Conservation (phyloP, 371 early-diverging fungal genomes). For the Mortierella polycephala region DNA sequence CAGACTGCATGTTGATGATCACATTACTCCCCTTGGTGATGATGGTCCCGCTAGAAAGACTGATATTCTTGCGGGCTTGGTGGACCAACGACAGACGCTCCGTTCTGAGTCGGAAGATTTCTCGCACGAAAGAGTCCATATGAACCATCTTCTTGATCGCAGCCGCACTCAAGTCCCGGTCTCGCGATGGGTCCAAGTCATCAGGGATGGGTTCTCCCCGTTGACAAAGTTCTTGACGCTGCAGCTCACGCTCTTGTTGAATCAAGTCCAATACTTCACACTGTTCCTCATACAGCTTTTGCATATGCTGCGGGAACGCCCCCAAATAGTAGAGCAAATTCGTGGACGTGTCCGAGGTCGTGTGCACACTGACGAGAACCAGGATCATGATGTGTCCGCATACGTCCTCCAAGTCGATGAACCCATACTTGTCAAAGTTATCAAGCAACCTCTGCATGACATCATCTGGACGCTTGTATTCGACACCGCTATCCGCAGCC, state of each 20-base stretch:
- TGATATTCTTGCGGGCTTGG: slow-evolving; percentile 36
- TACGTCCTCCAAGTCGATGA: slow-evolving; percentile 41
- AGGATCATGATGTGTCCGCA: slow-evolving; percentile 47
- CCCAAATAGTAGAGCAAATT: slow-evolving; percentile 57
- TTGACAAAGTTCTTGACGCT: no score
- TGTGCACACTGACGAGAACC: slow-evolving; percentile 58
- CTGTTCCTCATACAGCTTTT: slow-evolving; percentile 58
- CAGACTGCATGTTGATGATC: slow-evolving; percentile 25
- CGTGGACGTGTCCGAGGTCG: slow-evolving; percentile 49
- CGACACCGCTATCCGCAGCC: slow-evolving; percentile 12
- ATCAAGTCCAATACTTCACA: slow-evolving; percentile 43
- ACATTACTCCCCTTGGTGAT: slow-evolving; percentile 54
- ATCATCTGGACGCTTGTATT: slow-evolving; percentile 29
- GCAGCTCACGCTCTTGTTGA: neutral
- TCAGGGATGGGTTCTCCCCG: slow-evolving; percentile 1
- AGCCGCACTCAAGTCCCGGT: slow-evolving; percentile 40
- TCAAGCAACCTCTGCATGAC: slow-evolving; percentile 32
- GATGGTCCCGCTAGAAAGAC: slow-evolving; percentile 54
- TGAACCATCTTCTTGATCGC: slow-evolving; percentile 56
- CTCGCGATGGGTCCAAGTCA: slow-evolving; percentile 27
- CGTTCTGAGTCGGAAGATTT: slow-evolving; percentile 50
- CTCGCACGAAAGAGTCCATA: slow-evolving; percentile 63
- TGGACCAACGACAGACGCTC: slow-evolving; percentile 42
- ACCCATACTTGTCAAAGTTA: slow-evolving; percentile 36
- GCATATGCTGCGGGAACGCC: slow-evolving; percentile 53